Evolutionary conservation across 2,329 filamentous ascomycete genomes (phyloP), one percentile per base, ranked within the genome.

Genomic region (Chalara sp.): DNA sequence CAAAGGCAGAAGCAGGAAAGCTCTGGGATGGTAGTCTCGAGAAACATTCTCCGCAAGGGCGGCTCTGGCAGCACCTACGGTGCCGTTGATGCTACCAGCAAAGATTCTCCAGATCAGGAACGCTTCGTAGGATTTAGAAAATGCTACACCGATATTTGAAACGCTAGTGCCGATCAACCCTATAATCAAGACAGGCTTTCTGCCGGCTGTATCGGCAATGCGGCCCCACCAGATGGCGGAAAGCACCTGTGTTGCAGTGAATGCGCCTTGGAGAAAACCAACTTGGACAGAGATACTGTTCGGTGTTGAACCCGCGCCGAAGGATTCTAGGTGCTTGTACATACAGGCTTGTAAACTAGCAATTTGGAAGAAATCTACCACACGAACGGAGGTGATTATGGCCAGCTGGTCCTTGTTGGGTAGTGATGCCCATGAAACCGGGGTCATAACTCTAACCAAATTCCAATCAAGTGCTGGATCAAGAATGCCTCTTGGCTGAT

Each of bases 11-110:
- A 73, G 59, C 30, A 71, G 57, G 45, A 71, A 72, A 1, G 70
- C 68, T 49, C 67, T 65, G 6, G 70, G 68, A 56, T 69, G 70
- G 55, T 67, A 84, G 21, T 21, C 21, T 21, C 21, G 21, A 21
- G 21, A 21, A 21, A 21, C 21, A 21, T 2, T 21, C 21, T 21
- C 21, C 21, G 21, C 21, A 21, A 21, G 21, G 21, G 21, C 21
- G 21, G 21, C 21, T 21, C 21, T 21, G 21, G 21, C 21, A 21
- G 21, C 21, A 21, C 83, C 83, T 5, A 86, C 76, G 59, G 86
- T 88, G 2, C 83, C 84, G 62, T 88, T 88, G 47, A 87, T 66
- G 5, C 77, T 69, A 0, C 85, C 84, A 1, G 80, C 82, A 5
- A 87, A 53, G 5, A 72, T 73, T 5, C 84, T 68, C 61, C 65